Conservation (phyloP, 306 rosid genomes). For the Biancaea sappan region DNA sequence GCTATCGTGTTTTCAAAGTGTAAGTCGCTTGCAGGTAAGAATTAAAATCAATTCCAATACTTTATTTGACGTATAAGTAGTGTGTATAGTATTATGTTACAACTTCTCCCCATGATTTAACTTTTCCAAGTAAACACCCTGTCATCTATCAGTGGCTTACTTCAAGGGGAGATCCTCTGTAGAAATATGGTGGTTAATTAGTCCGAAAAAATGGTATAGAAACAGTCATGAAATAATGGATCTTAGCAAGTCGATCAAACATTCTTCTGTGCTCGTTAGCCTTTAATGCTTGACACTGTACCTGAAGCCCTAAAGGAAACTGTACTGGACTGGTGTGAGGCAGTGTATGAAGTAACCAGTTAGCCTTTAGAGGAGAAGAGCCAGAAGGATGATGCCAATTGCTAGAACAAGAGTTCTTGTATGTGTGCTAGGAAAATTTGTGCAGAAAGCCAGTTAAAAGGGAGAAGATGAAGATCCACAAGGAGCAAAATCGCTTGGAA, state of each 20-base stretch:
- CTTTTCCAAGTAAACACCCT: background rate
- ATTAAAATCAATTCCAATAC: conserved; percentile 21
- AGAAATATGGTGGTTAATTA: conserved; percentile 24
- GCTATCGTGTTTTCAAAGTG: background rate
- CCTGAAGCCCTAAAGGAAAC: conserved; percentile 12
- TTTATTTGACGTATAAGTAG: conserved; percentile 32
- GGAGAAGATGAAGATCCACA: conserved; percentile 23
- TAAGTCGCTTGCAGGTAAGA: conserved; percentile 16
- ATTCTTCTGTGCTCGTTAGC: conserved; percentile 35
- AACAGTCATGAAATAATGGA: conserved; percentile 19
- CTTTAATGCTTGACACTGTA: conserved; percentile 24
- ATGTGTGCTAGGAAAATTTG: conserved; percentile 23
- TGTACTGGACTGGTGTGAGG: conserved; percentile 25
- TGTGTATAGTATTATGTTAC: conserved; percentile 30
- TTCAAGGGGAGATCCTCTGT: conserved; percentile 25
- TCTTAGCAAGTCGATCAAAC: conserved; percentile 18
- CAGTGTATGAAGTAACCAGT: conserved; percentile 34
- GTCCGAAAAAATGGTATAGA: conserved; percentile 35
- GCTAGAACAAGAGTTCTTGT: conserved; percentile 21
- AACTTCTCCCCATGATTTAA: conserved; percentile 9
- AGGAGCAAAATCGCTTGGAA: conserved; percentile 33
- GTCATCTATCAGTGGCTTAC: background rate
- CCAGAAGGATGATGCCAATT: conserved; percentile 7
- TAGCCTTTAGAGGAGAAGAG: background rate
- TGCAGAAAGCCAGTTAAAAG: conserved; percentile 30